Conservation (phyloP, 805 yeast genomes). For the Alloascoidea hylecoeti region DNA sequence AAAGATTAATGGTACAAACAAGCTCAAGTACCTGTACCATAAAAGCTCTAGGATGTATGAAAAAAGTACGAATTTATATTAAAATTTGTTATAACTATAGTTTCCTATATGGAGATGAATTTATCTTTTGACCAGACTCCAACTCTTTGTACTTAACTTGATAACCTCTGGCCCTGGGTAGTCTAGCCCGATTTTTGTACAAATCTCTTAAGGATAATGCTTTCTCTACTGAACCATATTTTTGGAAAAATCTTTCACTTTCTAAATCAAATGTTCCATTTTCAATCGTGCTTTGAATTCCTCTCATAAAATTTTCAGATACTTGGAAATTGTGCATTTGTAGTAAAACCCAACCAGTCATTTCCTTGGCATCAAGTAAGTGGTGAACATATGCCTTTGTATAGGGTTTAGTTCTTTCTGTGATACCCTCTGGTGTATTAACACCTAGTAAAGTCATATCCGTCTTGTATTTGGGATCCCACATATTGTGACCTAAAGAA, state of each 20-base stretch:
- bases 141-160: conserved; percentile 7
- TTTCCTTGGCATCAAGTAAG: conserved; percentile 23
- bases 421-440: conserved; percentile 8
- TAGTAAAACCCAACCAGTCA: conserved; percentile 25
- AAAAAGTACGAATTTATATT: too few species aligned
- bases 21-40: too few species aligned
- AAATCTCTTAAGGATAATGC: conserved; percentile 6
- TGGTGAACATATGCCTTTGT: conserved; percentile 24
- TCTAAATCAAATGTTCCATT: conserved; percentile 15
- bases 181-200: conserved; percentile 5
- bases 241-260: conserved; percentile 6
- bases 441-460: conserved; percentile 16
- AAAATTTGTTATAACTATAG: not conserved
- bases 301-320: conserved; percentile 15
- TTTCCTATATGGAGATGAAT: not conserved
- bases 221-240: conserved; percentile 9
- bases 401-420: conserved; percentile 10
- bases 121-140: conserved; percentile 3
- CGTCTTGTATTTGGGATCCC: conserved; percentile 14
- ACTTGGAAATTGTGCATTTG: conserved; percentile 22
- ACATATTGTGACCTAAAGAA: conserved; percentile 14
- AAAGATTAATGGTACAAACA: too few species aligned
- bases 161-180: conserved; percentile 11
- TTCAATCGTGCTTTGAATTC: conserved; percentile 15
- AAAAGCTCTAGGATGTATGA: too few species aligned